Base-by-base conservation (phyloP, 2,329 filamentous ascomycete genomes). In the Botrytis elliptica region DNA sequence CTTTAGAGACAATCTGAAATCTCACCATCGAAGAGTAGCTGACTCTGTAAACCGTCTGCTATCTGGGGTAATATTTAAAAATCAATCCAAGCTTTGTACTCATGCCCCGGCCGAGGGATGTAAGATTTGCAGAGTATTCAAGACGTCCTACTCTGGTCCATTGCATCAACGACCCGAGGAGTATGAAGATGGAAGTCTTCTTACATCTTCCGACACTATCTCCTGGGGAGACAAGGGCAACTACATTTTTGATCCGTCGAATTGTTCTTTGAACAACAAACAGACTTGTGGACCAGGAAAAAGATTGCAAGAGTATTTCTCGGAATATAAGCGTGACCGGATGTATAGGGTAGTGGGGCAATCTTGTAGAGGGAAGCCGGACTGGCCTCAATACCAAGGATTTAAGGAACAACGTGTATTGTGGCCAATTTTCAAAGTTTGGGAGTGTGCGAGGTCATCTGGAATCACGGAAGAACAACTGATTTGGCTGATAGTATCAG, bases 401-500 rank as follows among this genome's bases (percentile, higher is more conserved):
- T 52, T 16, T 52, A 1, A n/a, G n/a, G 25, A 16, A 5, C 12
- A 52, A 14, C 49, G 10, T 14, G 10, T 2, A 16, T n/a, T 4
- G 25, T 5, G 25, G 5, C 25, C 1, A n/a, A 16, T n/a, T 14
- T 1, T 16, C 7, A 0, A 3, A n/a, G 0, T n/a, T 14, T 52
- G 25, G 25, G 49, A 52, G 12, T 52, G 12, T 52, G 12, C 1
- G 12, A 52, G 12, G 25, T n/a, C 5, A 16, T 52, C 25, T n/a
- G 4, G 3, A 9, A 25, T 49, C 8, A 25, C 46, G 4, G 8
- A 25, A 62, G 12, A 40, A 3, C 6, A 36, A 22, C 10, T 18
- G 20, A 8, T 2, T 18, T 62, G 59, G 29, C 29, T 29, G 29
- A 29, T 29, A 29, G 29, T 29, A 29, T 29, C 29, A 29, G 29